These are phyloP conservation scores for Coniochaeta sp. DNA, from an alignment of 2,329 filamentous ascomycete species.

Conservation along the genomic window DNA sequence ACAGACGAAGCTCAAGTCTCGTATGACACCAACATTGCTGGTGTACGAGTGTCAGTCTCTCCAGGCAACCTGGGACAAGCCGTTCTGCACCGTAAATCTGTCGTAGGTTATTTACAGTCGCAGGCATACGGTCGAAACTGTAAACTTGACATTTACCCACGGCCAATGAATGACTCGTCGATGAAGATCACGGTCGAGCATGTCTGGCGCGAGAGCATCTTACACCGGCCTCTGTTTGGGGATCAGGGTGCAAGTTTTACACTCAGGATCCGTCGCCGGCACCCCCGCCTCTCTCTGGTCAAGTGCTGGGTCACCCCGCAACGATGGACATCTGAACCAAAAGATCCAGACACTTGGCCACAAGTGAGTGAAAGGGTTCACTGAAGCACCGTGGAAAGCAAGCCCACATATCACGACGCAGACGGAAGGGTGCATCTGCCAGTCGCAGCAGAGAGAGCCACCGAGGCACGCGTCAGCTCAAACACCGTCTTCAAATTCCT, in stretches of 20 bases:
- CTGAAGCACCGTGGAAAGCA: neutral
- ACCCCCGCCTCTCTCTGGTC: neutral
- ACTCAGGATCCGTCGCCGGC: neutral
- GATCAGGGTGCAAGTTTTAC: slow-evolving; percentile 2
- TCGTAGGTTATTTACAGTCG: slow-evolving; percentile 12
- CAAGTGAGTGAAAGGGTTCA: neutral
- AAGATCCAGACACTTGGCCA: neutral
- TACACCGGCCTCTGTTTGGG: slow-evolving; percentile 18
- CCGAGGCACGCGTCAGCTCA: neutral
- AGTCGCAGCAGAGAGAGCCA: neutral
- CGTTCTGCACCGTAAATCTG: slow-evolving; percentile 21
- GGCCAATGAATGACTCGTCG: slow-evolving; percentile 15
- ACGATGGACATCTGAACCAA: slow-evolving; percentile 11
- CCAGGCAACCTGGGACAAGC: slow-evolving; percentile 14
- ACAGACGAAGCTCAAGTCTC: slow-evolving; percentile 15
- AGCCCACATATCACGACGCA: neutral
- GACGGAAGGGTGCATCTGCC: neutral
- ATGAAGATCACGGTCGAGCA: slow-evolving; percentile 22
- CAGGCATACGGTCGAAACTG: slow-evolving; percentile 8
- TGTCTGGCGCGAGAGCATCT: slow-evolving; percentile 20
- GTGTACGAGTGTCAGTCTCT: slow-evolving; percentile 9
- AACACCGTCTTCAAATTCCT: neutral
- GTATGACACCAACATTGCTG: slow-evolving; percentile 12
- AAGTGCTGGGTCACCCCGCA: slow-evolving; percentile 15
- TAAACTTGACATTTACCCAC: slow-evolving; percentile 14